Base-by-base conservation (phyloP, 345 rosid genomes). In the Eucalyptus polyanthemos region DNA sequence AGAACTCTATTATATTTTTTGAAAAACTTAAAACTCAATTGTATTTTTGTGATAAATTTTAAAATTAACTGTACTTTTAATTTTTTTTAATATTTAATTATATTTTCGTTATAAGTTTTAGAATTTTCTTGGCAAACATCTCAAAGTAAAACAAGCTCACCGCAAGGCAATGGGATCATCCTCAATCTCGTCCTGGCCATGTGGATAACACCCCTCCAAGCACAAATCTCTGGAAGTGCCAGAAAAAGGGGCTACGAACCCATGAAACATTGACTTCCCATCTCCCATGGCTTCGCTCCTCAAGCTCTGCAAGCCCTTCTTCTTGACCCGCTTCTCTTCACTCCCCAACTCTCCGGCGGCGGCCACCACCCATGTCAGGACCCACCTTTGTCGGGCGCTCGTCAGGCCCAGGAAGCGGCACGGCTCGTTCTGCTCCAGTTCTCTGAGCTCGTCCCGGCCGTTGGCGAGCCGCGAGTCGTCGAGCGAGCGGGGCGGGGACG, bases 231-330 rank as follows among this genome's bases (percentile, higher is more conserved):
- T 56, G 62, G 3, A 37, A 3, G 83, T 21, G 47, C 47, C 5
- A 42, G 83, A 37, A 21, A 45, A 72, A 37, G 25, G 25, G 81
- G 40, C 25, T 1, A 76, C 1, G 83, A 76, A 24, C 47, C 8
- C 27, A 21, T 40, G 83, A 76, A 76, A 22, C 83, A 2, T 4
- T 12, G 81, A 37, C 47, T 76, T 11, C 15, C 83, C 29, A 13
- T 62, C 83, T 76, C 27, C 44, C 89, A 96, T 96, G 99, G 97
- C 93, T 67, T 93, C 93, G 88, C 89, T 97, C 29, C 90, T 95
- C 50, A 95, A 91, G 92, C 92, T 88, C 93, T 76, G 83, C 83
- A 76, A 76, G 47, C 95, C 95, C 51, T 91, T 93, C 40, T 88
- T 87, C 80, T 85, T 94, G 27, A 80, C 92, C 90, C 94, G 93